Base-by-base conservation (phyloP, 208 protist species). In the Trypanosoma avium region DNA sequence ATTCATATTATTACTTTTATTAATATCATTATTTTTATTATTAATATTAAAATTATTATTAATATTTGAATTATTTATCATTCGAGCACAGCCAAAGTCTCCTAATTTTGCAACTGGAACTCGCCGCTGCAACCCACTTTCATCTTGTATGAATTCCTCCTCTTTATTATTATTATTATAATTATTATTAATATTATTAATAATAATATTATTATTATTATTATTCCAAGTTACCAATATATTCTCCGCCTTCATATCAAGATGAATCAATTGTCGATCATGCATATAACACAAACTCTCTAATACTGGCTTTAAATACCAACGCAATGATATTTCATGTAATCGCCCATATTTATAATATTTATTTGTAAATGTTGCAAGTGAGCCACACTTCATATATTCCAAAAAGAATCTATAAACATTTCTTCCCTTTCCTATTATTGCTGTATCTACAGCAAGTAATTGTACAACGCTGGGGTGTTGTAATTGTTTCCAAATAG, bases 401-500 rank as follows among this genome's bases (percentile, higher is more conserved):
- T 90, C 84, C 59, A 84, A 76, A 6, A 81, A 78, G 21, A 88
- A 54, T 22, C 73, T 73, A 24, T 48, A 65, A 12, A 47, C 29
- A 21, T 35, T 8, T 10, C 12, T 46, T 4, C 59, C 33, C 10
- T 91, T 29, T 22, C 73, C 70, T 19, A 79, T 72, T 19, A 56
- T 43, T 3, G 43, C 15, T 1, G 65, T 71, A 55, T 95, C 89
- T 26, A 92, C 81, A 22, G 88, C 87, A 36, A 74, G 70, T 12
- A 92, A 48, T 40, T 61, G 50, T 1, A 97, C 86, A 40, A 95
- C 55, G 65, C 94, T 90, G 0, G 61, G 66, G 61, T 97, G 92
- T 22, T 77, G 53, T 10, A 95, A 45, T 47, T 87, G 86, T 55
- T 82, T 87, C 72, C 92, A 71, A 48, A 96, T 84, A 10, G 77